Conservation (phyloP, 148 eudicot genomes). For the Dysphania ambrosioides region DNA sequence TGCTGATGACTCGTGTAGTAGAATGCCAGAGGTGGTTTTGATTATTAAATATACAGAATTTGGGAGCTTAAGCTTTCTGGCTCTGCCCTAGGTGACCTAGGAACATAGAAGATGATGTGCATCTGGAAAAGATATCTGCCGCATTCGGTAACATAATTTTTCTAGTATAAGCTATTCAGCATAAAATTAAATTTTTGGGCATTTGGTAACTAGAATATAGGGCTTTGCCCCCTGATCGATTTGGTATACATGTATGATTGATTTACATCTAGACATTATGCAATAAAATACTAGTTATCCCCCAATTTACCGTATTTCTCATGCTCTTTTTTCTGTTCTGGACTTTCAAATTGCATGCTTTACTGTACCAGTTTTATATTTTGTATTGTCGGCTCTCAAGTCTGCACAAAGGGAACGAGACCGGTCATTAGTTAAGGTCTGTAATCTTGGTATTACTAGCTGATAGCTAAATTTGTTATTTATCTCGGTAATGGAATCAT, state of each 20-base stretch:
- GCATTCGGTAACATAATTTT: slow-evolving; percentile 9
- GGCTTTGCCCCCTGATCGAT: background rate
- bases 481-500: background rate
- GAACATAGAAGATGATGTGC: slow-evolving; percentile 22
- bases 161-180: slow-evolving; percentile 16
- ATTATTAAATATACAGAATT: slow-evolving; percentile 6
- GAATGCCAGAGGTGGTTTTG: slow-evolving; percentile 1
- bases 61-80: slow-evolving; percentile 1
- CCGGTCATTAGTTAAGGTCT: no score
- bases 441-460: background rate
- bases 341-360: background rate
- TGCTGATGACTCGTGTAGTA: slow-evolving; percentile 15
- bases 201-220: background rate
- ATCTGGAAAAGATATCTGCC: slow-evolving; percentile 14
- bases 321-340: background rate
- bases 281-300: slow-evolving; percentile 9
- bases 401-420: background rate
- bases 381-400: background rate
- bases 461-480: background rate
- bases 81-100: background rate
- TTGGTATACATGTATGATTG: slow-evolving; percentile 20
- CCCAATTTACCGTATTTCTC: background rate
- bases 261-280: slow-evolving; percentile 12
- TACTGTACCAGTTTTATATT: background rate
- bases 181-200: background rate